phyloP scores from a whole-genome alignment of 2,329 filamentous ascomycete genomes.

The Ceratocystis colombiana region DNA sequence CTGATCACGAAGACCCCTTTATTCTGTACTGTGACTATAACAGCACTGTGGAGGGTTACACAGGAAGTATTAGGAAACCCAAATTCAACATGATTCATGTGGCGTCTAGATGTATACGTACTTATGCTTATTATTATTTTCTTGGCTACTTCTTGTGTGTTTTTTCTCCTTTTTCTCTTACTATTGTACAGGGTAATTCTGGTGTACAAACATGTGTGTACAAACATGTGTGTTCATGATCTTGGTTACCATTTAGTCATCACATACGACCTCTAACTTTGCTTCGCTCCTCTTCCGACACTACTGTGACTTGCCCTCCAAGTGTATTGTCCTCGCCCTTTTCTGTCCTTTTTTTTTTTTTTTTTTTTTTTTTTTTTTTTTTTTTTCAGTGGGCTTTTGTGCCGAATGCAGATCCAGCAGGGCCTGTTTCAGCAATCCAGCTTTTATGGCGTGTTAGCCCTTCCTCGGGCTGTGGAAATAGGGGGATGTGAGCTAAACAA shows the following conservation, averaged over 20 bases:
- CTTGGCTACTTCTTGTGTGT: background rate
- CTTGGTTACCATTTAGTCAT: too few species aligned
- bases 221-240: background rate
- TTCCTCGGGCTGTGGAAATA: background rate
- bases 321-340: background rate
- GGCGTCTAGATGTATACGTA: background rate
- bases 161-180: background rate
- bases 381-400: background rate
- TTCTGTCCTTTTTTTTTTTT: background rate
- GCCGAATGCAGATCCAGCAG: background rate
- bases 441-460: background rate
- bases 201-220: background rate
- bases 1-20: background rate
- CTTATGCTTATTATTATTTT: constrained; percentile 6
- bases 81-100: constrained; percentile 15
- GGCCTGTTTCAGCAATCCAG: background rate
- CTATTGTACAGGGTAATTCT: background rate
- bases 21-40: background rate
- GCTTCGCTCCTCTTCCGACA: too few species aligned
- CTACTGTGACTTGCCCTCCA: too few species aligned
- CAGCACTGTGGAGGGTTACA: constrained; percentile 10
- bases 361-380: background rate
- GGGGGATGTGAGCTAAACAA: background rate
- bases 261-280: too few species aligned
- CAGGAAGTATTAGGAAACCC: background rate